Evolutionary conservation across 352 stramenopile genomes (phyloP).

Genomic region (Albugo laibachii): DNA sequence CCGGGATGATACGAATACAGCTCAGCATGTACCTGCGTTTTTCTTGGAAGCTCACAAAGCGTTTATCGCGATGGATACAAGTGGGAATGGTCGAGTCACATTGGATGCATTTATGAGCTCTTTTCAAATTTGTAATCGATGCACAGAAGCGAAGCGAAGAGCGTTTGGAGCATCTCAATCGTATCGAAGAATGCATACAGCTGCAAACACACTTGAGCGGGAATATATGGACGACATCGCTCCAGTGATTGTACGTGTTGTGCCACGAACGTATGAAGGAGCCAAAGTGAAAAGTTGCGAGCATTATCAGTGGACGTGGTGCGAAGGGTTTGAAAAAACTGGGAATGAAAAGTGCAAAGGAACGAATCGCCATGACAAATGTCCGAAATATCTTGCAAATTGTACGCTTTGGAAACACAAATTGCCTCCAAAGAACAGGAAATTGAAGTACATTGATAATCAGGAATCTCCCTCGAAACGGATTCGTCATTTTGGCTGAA

Average conservation of each 20-base stretch:
- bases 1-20: slow-evolving; percentile 24
- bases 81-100: slow-evolving; percentile 18
- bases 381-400: slow-evolving; percentile 70
- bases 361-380: slow-evolving; percentile 74
- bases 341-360: slow-evolving; percentile 70
- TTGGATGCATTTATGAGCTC: slow-evolving; percentile 66
- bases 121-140: slow-evolving; percentile 77
- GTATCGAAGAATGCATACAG: slow-evolving; percentile 26
- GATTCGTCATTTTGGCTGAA: slow-evolving; percentile 49
- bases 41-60: slow-evolving; percentile 23
- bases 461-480: slow-evolving; percentile 75
- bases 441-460: slow-evolving; percentile 44
- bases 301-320: slow-evolving; percentile 78
- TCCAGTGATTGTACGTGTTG: slow-evolving; percentile 54
- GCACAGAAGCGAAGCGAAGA: slow-evolving; percentile 53
- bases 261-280: slow-evolving; percentile 44
- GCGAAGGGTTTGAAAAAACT: slow-evolving; percentile 65
- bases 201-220: slow-evolving; percentile 21
- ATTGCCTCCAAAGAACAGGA: slow-evolving; percentile 64
- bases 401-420: slow-evolving; percentile 77
- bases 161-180: slow-evolving; percentile 31
- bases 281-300: slow-evolving; percentile 68
- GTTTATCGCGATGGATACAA: slow-evolving; percentile 37
- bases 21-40: slow-evolving; percentile 2
- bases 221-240: slow-evolving; percentile 62